Percentiles rank a stretch among this genome's conserved stretches.
phyloP scores from a whole-genome alignment of 225 moss, liverwort and hornwort genomes.

The Pseudoscleropodium purum region DNA sequence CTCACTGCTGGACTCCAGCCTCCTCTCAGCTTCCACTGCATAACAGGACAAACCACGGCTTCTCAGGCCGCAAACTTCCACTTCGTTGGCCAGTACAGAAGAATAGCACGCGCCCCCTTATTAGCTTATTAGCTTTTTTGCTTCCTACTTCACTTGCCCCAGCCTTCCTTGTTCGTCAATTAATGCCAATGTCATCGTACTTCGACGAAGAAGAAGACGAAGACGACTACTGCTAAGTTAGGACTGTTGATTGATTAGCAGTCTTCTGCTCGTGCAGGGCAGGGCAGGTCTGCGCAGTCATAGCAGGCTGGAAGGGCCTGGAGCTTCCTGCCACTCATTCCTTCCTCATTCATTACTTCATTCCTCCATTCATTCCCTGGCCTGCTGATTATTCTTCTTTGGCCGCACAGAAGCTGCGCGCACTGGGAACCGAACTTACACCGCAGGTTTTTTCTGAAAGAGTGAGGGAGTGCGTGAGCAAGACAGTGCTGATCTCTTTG shows the following conservation, averaged over 20 bases:
- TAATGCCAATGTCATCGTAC: slow-evolving; percentile 7
- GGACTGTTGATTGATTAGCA: background rate
- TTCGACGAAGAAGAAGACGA: background rate
- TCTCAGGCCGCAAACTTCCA: background rate
- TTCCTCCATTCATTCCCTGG: background rate
- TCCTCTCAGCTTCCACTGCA: background rate
- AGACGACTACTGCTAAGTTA: background rate
- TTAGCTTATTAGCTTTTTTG: background rate
- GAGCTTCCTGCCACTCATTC: background rate
- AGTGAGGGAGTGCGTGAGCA: background rate
- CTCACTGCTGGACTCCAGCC: background rate
- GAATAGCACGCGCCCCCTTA: background rate
- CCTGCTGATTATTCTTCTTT: background rate
- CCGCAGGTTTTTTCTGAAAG: background rate
- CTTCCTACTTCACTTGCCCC: background rate
- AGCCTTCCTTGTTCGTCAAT: background rate
- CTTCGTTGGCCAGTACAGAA: background rate
- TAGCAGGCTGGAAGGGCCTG: background rate
- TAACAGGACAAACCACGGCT: background rate
- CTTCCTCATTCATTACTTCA: background rate
- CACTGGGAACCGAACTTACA: background rate
- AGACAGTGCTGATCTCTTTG: background rate
- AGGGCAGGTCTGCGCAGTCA: background rate
- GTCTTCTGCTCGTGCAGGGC: slow-evolving; percentile 9
- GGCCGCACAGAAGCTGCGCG: background rate